Base-by-base conservation (phyloP, 2,329 filamentous ascomycete species). In the Fusarium abutilonis region DNA sequence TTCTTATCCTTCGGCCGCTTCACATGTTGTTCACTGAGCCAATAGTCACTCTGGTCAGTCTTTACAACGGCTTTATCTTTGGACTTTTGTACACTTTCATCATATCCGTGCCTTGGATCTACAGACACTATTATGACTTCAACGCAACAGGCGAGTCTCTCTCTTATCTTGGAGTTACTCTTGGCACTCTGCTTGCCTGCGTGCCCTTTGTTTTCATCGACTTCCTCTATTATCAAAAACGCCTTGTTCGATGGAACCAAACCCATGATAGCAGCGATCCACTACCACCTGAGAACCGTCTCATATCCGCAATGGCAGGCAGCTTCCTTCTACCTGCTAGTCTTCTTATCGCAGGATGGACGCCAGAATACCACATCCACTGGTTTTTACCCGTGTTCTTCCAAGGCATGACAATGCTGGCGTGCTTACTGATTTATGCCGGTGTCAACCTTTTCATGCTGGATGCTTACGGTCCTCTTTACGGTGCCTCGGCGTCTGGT, bases 61-160 rank as follows among this genome's bases (percentile, higher is more conserved):
- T 64, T 1, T 64, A 64, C 6, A 64, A 64, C 1, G 61, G 60
- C 1, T 64, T 64, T 15, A 62, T 61, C 15, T 64, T 64, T 47
- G 61, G 60, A 8, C 32, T 64, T 0, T 2, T 64, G 1, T 64
- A 64, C 29, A 64, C 60, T 0, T 64, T 64, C 17, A 63, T 64
- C 3, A 64, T 56, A 23, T 64, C 60, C 0, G 50, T 64, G 2
- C 60, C 60, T 0, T 64, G 55, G 60, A 64, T 64, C 2, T 60
- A 64, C n/a, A 45, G 46, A n/a, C 23, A 35, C 0, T 64, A 64
- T 1, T 64, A 60, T 1, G 1, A 31, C 4, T 64, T 64, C n/a
- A 13, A 6, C 10, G 32, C 46, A 7, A 64, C 50, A 0, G 35
- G 38, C 1, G 60, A 60, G 8, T 64, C 60, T 0, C 50, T 64